Conservation (phyloP, 2,329 filamentous ascomycete genomes). For the Ascochyta clinopodiicola region DNA sequence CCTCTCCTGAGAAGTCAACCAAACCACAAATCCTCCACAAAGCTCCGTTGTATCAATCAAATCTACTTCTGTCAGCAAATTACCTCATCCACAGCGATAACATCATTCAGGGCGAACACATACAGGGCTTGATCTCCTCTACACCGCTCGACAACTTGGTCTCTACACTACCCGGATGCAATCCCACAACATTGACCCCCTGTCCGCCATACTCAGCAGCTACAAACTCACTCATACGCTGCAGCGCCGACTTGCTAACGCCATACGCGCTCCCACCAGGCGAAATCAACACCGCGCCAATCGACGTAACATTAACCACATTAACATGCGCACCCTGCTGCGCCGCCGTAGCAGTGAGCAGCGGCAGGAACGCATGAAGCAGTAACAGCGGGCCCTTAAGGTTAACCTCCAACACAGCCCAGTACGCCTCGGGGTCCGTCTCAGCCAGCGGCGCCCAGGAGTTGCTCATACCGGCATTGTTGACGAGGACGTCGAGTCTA, state of each 20-base stretch:
- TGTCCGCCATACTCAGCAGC: constrained; percentile 48
- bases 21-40: constrained; percentile 26
- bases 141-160: constrained; percentile 24
- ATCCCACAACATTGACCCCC: constrained; percentile 28
- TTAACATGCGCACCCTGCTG: constrained; percentile 41
- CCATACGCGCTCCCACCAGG: constrained; percentile 49
- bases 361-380: constrained; percentile 55
- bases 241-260: constrained; percentile 57
- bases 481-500: constrained; percentile 55
- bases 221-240: constrained; percentile 59
- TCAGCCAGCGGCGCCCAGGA: constrained; percentile 42
- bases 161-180: constrained; percentile 40
- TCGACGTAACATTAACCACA: constrained; percentile 57
- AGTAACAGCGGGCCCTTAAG: constrained; percentile 57
- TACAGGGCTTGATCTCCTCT: constrained; percentile 4
- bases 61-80: not conserved
- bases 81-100: not conserved
- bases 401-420: constrained; percentile 57
- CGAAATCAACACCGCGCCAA: constrained; percentile 45
- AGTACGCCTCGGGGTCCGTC: constrained; percentile 49
- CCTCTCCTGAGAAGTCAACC: constrained; percentile 27
- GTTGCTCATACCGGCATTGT: constrained; percentile 54
- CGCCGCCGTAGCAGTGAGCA: constrained; percentile 41
- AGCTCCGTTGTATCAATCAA: constrained; percentile 19
- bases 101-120: not conserved